Evolutionary conservation across 495 filamentous ascomycete genomes (phyloP), one percentile per base, ranked within the genome.

Genomic region (Podospora pseudoanserina): DNA sequence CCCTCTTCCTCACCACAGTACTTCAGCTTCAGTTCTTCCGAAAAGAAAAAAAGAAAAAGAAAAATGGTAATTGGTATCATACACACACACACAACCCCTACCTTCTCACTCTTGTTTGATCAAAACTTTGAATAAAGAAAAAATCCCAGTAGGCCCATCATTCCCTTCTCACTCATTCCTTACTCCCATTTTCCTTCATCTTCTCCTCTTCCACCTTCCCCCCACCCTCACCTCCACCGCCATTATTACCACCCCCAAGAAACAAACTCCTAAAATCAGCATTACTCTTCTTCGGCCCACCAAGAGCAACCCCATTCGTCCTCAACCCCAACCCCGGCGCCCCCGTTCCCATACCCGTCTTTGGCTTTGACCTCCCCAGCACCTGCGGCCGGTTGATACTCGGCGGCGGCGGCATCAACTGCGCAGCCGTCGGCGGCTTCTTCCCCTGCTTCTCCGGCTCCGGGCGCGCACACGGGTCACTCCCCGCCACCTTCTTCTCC

Each of bases 201-300:
- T 30, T 27, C 16, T 61, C 32, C 3, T 61, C 59, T 4, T 58
- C 56, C 56, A 58, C 56, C 56, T 58, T 58, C 9, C 39, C 39
- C 7, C 2, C 39, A 49, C 39, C 39, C 39, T 49, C 39, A 49
- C 39, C 39, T 3, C 15, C 39, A 49, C 39, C n/a, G 18, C 6
- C 56, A 30, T 27, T 27, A 28, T 61, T 61, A 18, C 5, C 66
- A 57, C 68, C 27, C 66, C 66, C 70, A 44, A 88, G 65, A 72
- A 94, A 88, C 88, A 97, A 86, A 53, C 86, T 87, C 73, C 89
- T 91, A 79, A 97, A 97, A 80, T 96, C 93, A 62, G 89, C 90
- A 81, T 97, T 97, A 75, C 85, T 93, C 85, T 93, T 94, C 23
- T 34, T 61, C 53, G 64, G 39, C 39, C 39, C 39, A 49, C 0